These are phyloP conservation scores for Oxytropis ochrocephala DNA, from an alignment of 306 rosid species.

Conservation along the genomic window DNA sequence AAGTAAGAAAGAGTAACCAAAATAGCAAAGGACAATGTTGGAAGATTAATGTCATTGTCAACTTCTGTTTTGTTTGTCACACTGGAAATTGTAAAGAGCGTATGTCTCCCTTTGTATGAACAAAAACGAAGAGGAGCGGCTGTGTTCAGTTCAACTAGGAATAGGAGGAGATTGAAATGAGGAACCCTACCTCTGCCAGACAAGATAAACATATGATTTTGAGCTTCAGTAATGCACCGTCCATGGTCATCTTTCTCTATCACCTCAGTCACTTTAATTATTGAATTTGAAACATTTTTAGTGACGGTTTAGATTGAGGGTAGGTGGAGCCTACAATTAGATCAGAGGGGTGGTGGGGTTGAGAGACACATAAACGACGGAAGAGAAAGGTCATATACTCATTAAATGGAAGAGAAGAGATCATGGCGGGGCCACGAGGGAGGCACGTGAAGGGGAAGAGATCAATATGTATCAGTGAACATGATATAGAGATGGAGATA, in stretches of 20 bases:
- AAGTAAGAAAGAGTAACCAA: not conserved
- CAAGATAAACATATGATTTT: not conserved
- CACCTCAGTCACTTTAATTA: not conserved
- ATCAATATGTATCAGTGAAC: not conserved
- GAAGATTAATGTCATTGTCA: slow-evolving; percentile 24
- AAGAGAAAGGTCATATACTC: not conserved
- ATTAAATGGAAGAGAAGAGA: not conserved
- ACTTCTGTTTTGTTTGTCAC: not conserved
- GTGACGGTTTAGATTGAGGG: not conserved
- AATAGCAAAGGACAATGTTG: slow-evolving; percentile 24
- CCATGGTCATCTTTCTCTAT: not conserved
- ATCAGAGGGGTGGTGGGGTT: not conserved
- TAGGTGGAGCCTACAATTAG: not conserved
- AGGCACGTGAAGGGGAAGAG: slow-evolving; percentile 6
- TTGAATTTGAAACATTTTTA: not conserved
- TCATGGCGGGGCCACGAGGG: not conserved
- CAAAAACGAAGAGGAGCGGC: slow-evolving; percentile 17
- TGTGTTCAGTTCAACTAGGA: slow-evolving; percentile 4
- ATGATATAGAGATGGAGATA: too few relatives aligned
- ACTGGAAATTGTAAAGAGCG: not conserved
- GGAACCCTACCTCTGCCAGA: not conserved
- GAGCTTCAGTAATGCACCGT: not conserved
- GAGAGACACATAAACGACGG: slow-evolving; percentile 2
- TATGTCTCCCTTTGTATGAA: slow-evolving; percentile 25
- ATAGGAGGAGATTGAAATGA: not conserved